These are phyloP conservation scores for Neurospora sp. DNA, from an alignment of 495 filamentous ascomycete genomes.

Conservation along the genomic window DNA sequence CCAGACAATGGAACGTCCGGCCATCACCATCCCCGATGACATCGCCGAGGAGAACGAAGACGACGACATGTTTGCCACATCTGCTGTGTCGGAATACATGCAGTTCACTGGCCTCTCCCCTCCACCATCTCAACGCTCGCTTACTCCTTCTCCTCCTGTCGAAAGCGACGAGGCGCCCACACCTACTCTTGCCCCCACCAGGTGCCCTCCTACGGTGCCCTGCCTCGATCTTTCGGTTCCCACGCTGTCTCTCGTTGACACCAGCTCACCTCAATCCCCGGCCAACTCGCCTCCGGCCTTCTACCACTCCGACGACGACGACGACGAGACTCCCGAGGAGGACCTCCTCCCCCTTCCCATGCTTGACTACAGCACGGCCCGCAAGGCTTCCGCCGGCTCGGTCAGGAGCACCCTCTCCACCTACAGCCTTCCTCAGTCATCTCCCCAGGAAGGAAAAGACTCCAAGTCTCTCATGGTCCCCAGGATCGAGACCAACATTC, in stretches of 20 bases:
- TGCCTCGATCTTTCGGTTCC: neutral
- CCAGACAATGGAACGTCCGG: conserved; percentile 7
- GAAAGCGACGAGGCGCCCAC: neutral
- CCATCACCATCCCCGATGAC: conserved; percentile 38
- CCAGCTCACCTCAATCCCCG: conserved; percentile 9
- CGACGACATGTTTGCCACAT: conserved; percentile 45
- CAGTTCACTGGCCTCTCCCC: conserved; percentile 38
- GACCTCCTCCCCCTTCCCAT: neutral
- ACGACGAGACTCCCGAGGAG: conserved; percentile 16
- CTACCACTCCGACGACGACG: conserved; percentile 33
- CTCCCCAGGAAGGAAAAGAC: conserved; percentile 11
- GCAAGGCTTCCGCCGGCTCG: neutral
- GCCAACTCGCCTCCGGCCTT: conserved; percentile 26
- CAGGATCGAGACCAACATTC: conserved; percentile 16
- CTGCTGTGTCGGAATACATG: conserved; percentile 32
- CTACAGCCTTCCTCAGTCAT: conserved; percentile 31
- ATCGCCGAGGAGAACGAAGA: conserved; percentile 45
- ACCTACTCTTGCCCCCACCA: conserved; percentile 4
- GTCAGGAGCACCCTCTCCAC: conserved; percentile 22
- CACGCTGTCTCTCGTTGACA: conserved; percentile 9
- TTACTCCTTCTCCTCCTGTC: conserved; percentile 18
- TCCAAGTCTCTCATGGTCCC: conserved; percentile 12
- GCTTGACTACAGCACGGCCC: neutral
- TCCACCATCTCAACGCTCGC: conserved; percentile 32
- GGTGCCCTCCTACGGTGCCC: neutral